A percentile compares a stretch with the other conserved stretches of the same genome.
phyloP scores from a whole-genome alignment of 495 filamentous ascomycete species.

The Hyaloscypha variabilis region DNA sequence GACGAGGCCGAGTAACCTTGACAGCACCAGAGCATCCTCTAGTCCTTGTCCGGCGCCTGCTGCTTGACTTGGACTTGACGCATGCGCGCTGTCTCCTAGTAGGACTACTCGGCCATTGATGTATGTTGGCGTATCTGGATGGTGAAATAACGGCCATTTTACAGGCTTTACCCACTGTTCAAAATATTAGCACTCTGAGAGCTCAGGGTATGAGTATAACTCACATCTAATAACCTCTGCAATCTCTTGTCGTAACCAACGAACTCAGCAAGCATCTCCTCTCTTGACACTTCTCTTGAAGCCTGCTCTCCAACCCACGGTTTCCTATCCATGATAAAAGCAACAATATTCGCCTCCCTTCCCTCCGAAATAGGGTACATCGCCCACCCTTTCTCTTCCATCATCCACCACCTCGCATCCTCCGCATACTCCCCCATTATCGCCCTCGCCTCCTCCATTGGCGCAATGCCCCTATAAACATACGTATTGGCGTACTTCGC shows the following conservation, averaged over 20 bases:
- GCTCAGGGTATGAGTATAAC: too few relatives aligned
- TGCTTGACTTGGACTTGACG: slow-evolving; percentile 68
- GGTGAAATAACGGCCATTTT: slow-evolving; percentile 65
- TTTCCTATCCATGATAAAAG: slow-evolving; percentile 38
- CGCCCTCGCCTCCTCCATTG: slow-evolving; percentile 45
- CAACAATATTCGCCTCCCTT: slow-evolving; percentile 10
- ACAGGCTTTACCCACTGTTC: slow-evolving; percentile 39
- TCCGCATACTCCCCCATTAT: slow-evolving; percentile 55
- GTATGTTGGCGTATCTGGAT: slow-evolving; percentile 57
- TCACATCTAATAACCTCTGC: slow-evolving; percentile 44
- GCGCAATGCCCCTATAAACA: slow-evolving; percentile 59
- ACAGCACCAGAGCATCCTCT: slow-evolving; percentile 64
- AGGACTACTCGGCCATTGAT: slow-evolving; percentile 55
- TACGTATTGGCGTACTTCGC: slow-evolving; percentile 32
- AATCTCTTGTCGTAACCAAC: slow-evolving; percentile 51
- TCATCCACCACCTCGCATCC: slow-evolving; percentile 57
- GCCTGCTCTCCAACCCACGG: slow-evolving; percentile 55
- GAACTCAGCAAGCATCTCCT: slow-evolving; percentile 56
- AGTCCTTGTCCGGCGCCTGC: slow-evolving; percentile 67
- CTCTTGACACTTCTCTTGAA: slow-evolving; percentile 38
- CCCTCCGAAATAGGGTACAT: slow-evolving; percentile 55
- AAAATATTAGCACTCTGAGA: not conserved
- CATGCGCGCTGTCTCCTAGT: slow-evolving; percentile 70
- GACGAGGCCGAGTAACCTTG: slow-evolving; percentile 52
- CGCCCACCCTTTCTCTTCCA: slow-evolving; percentile 49